Percentiles rank a stretch among this genome's conserved stretches.
These are phyloP conservation scores for Ophiostoma australiae DNA, from an alignment of 2,329 filamentous ascomycete genomes.

Conservation along the genomic window DNA sequence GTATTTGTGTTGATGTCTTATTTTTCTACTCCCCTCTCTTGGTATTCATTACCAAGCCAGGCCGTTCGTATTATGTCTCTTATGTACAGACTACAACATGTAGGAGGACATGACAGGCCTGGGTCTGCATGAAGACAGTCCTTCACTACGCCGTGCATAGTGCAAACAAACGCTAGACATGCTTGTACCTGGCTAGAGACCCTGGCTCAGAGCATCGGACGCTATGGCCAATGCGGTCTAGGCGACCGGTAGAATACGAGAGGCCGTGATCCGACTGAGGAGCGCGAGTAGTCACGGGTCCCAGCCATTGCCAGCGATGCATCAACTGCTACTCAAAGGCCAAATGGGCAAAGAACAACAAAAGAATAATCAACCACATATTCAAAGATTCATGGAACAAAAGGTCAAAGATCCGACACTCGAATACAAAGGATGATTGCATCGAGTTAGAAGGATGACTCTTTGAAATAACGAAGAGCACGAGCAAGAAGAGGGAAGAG, in stretches of 20 bases:
- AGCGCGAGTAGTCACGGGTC: not conserved
- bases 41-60: not conserved
- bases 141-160: not conserved
- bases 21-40: not conserved
- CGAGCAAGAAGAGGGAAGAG: not conserved
- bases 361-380: not conserved
- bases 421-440: not conserved
- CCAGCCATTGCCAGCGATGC: not conserved
- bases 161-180: not conserved
- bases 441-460: not conserved
- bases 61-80: not conserved
- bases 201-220: not conserved
- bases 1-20: not conserved
- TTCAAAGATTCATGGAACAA: too few relatives aligned
- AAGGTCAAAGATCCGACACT: not conserved
- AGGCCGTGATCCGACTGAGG: not conserved
- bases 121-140: not conserved
- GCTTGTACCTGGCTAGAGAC: not conserved
- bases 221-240: slow-evolving; percentile 4
- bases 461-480: not conserved
- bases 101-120: not conserved
- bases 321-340: not conserved
- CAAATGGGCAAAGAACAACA: not conserved
- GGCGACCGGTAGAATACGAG: slow-evolving; percentile 1
- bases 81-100: not conserved